Conservation (phyloP, 225 moss, liverwort and hornwort species). For the Asterella californica region DNA sequence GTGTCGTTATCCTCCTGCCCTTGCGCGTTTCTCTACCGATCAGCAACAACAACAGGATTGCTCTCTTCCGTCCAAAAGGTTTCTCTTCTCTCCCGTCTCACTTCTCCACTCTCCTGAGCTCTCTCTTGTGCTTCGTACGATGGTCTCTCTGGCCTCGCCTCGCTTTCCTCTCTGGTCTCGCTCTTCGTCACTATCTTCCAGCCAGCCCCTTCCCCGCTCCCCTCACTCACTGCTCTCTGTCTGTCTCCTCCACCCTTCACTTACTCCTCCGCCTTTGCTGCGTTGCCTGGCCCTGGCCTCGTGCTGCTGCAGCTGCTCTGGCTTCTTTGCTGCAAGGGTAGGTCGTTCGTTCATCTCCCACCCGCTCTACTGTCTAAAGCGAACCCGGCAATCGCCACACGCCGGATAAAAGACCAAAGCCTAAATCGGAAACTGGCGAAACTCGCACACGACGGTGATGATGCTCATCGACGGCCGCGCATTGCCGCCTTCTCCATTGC, state of each 20-base stretch:
- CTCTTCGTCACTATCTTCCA: not conserved
- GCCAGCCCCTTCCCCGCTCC: not conserved
- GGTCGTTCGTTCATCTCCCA: constrained; percentile 7
- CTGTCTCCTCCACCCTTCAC: not conserved
- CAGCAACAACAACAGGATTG: not conserved
- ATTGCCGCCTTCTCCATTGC: not conserved
- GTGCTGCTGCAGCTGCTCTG: constrained; percentile 20
- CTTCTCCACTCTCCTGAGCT: not conserved
- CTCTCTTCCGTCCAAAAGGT: not conserved
- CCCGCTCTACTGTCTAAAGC: not conserved
- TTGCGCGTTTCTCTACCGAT: constrained; percentile 4
- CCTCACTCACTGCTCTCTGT: constrained; percentile 2
- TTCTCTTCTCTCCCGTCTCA: not conserved
- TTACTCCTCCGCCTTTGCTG: constrained; percentile 13
- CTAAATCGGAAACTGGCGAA: constrained; percentile 13
- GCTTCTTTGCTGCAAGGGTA: constrained; percentile 18
- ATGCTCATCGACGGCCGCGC: constrained; percentile 10
- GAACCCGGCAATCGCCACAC: constrained; percentile 17
- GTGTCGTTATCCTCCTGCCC: not conserved
- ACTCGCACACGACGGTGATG: not conserved
- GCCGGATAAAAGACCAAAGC: not conserved
- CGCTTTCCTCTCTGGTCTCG: not conserved
- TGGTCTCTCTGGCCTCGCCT: not conserved
- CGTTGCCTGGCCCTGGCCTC: constrained; percentile 8
- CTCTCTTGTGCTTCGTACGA: not conserved